Percentiles rank a stretch among this genome's conserved stretches.
phyloP scores from a whole-genome alignment of 768 basidiomycete species.

The Suillus placidus region DNA sequence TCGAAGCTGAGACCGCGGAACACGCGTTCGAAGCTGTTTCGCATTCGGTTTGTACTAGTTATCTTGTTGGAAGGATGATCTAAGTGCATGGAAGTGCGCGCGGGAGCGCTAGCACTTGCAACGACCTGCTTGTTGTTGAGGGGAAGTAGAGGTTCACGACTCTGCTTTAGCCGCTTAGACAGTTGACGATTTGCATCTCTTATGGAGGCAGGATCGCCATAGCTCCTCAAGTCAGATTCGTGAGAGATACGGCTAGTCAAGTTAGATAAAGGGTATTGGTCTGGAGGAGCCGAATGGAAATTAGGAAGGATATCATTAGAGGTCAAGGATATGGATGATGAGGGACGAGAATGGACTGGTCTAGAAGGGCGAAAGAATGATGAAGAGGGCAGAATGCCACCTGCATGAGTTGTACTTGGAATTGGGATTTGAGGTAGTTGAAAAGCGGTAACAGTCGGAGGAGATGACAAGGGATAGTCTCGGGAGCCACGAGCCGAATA shows the following conservation, averaged over 20 bases:
- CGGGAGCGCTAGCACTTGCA: constrained; percentile 20
- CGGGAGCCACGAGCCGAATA: constrained; percentile 15
- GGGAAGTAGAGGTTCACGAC: constrained; percentile 75
- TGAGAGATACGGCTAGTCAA: constrained; percentile 40
- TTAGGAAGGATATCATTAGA: constrained; percentile 36
- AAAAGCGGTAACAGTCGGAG: constrained; percentile 31
- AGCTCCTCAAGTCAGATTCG: constrained; percentile 43
- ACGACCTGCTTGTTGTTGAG: constrained; percentile 24
- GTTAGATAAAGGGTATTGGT: constrained; percentile 44
- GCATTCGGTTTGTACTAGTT: constrained; percentile 38
- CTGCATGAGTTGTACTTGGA: constrained; percentile 59
- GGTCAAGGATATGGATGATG: constrained; percentile 37
- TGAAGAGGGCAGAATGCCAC: constrained; percentile 76
- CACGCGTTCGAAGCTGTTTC: constrained; percentile 64
- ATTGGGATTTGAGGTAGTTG: constrained; percentile 21
- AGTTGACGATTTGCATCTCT: constrained; percentile 33
- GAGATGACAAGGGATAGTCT: constrained; percentile 29
- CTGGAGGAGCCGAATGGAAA: constrained; percentile 26
- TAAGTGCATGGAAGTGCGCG: constrained; percentile 23
- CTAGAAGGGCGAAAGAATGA: constrained; percentile 77
- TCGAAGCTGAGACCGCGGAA: constrained; percentile 56
- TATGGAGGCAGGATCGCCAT: constrained; percentile 21
- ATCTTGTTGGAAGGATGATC: constrained; percentile 16
- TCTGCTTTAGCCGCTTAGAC: constrained; percentile 55
- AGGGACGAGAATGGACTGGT: constrained; percentile 52